Evolutionary conservation across 257 asterid species (phyloP), one percentile per base, ranked within the genome.

Genomic region (Gentiana macrophylla): DNA sequence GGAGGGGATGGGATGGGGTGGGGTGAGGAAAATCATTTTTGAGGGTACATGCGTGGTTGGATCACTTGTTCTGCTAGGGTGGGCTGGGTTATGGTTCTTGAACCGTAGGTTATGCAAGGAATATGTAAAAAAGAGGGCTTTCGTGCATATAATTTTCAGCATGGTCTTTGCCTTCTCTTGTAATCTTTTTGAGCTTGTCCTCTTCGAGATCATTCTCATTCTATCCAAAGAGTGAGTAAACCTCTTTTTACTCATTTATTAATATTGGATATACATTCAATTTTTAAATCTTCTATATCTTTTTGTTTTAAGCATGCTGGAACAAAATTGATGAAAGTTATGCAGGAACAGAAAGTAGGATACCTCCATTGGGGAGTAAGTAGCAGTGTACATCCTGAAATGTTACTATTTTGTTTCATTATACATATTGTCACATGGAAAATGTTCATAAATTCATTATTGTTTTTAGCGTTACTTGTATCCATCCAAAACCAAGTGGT

Each of bases 61-160:
- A 8, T 91, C 98, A 52, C 73, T 91, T 64, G 62, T 77, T 38
- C 72, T 87, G 66, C 68, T 87, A 48, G 98, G 97, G 12, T 91
- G 97, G 95, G 84, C 81, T 35, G 98, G 97, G 10, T 52, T 91
- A 52, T 91, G 98, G 98, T 91, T 91, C 67, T 55, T 91, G 81
- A 91, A 91, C 69, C 74, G 86, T 43, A 77, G 94, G 72, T 83
- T 91, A 24, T 91, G 88, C 80, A 91, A 91, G 71, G 98, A 91
- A 75, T 91, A 87, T 62, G 97, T 87, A 66, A 97, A 91, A 85
- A 91, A 91, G 71, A 78, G 92, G 70, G 93, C 78, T 3, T 65
- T 87, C 63, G 98, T 91, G 34, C 98, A 91, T 84, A 87, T 87
- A 80, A 91, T 91, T 53, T 91, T 87, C 84, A 87, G 98, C 61